phyloP scores from a whole-genome alignment of 257 asterid genomes.

The Lavandula angustifolia region DNA sequence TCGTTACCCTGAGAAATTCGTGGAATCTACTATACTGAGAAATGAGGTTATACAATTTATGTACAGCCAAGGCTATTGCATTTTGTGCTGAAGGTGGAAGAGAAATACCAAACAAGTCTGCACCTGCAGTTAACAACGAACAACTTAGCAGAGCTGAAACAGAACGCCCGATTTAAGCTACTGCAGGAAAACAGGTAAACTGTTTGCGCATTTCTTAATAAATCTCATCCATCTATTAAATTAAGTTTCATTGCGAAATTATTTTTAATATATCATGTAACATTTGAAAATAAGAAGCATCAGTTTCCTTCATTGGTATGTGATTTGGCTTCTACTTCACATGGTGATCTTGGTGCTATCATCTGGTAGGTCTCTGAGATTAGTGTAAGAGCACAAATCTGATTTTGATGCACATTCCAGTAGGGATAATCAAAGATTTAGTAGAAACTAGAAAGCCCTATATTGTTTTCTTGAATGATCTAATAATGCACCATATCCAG shows the following conservation, averaged over 20 bases:
- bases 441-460: slow-evolving; percentile 11
- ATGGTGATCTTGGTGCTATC: slow-evolving; percentile 16
- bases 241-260: slow-evolving; percentile 14
- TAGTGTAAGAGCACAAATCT: slow-evolving; percentile 3
- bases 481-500: slow-evolving; percentile 9
- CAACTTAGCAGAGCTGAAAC: slow-evolving; percentile 78
- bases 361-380: slow-evolving; percentile 9
- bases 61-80: slow-evolving; percentile 74
- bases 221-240: too few species aligned
- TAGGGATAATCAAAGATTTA: slow-evolving; percentile 1
- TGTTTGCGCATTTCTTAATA: slow-evolving; percentile 18
- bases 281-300: slow-evolving; percentile 19
- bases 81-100: slow-evolving; percentile 55
- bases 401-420: slow-evolving; percentile 18
- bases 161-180: slow-evolving; percentile 70
- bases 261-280: slow-evolving; percentile 23
- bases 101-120: slow-evolving; percentile 47
- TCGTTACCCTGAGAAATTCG: slow-evolving; percentile 21
- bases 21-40: slow-evolving; percentile 28
- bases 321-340: slow-evolving; percentile 18
- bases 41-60: slow-evolving; percentile 21
- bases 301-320: slow-evolving; percentile 1
- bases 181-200: slow-evolving; percentile 79
- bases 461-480: slow-evolving; percentile 13
- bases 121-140: slow-evolving; percentile 54